Percentiles rank a stretch among this genome's conserved stretches.
Conservation (phyloP, 1,139 yeast genomes). For the Geotrichum carabidarum region DNA sequence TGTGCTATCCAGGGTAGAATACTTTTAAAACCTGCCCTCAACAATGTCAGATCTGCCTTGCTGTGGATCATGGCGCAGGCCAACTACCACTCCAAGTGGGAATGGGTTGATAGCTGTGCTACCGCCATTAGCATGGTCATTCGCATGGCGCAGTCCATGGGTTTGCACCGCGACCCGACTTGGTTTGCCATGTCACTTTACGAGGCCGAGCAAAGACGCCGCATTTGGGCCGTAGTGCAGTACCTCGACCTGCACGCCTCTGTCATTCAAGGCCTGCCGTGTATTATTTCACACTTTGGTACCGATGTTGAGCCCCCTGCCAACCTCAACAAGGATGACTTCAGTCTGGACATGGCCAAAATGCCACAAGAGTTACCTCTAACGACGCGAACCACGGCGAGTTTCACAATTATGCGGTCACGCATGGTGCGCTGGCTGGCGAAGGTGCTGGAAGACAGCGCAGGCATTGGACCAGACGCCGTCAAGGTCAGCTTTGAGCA, state of each 20-base stretch:
- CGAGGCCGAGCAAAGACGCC: constrained; percentile 35
- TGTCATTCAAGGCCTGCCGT: constrained; percentile 34
- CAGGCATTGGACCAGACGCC: constrained; percentile 10
- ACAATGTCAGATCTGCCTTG: constrained; percentile 33
- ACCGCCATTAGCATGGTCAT: constrained; percentile 30
- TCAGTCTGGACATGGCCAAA: constrained; percentile 13
- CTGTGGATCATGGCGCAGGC: constrained; percentile 34
- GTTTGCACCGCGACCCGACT: constrained; percentile 37
- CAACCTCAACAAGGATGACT: constrained; percentile 28
- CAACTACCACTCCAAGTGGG: constrained; percentile 21
- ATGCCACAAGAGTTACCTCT: not conserved
- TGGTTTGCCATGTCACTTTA: constrained; percentile 34
- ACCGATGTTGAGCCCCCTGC: constrained; percentile 26
- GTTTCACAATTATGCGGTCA: constrained; percentile 8
- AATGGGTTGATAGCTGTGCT: constrained; percentile 32
- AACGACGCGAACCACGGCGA: constrained; percentile 6
- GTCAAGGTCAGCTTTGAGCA: constrained; percentile 22
- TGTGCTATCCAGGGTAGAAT: constrained; percentile 33
- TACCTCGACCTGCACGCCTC: constrained; percentile 32
- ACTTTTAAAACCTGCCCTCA: constrained; percentile 34
- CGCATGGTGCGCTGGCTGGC: constrained; percentile 6
- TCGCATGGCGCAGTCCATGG: constrained; percentile 35
- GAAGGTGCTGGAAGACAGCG: constrained; percentile 2
- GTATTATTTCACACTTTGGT: constrained; percentile 24
- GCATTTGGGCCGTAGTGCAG: constrained; percentile 32